Evolutionary conservation across 106 monocot species (phyloP).

Genomic region (Dendrobium catenatum): DNA sequence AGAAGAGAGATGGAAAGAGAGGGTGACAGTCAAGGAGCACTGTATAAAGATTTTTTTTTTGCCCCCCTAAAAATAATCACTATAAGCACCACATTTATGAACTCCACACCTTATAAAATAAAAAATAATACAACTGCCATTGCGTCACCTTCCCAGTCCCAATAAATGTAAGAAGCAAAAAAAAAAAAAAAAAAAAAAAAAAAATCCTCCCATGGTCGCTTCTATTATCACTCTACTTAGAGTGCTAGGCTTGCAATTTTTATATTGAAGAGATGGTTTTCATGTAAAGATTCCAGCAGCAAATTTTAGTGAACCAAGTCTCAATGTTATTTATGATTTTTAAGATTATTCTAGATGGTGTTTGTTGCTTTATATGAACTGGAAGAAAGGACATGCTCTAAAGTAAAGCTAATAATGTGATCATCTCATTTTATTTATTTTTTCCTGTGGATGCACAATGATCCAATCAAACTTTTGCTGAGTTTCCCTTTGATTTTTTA

Average conservation of each 20-base stretch:
- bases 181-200: neutral
- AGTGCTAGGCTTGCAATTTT: too few relatives aligned
- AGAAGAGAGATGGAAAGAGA: too few relatives aligned
- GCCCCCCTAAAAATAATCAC: neutral
- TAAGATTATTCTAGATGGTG: neutral
- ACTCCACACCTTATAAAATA: neutral
- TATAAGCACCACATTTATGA: neutral
- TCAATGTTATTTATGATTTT: neutral
- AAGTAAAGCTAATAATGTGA: neutral
- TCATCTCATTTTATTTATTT: neutral
- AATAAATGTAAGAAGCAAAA: neutral
- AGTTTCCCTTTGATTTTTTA: neutral
- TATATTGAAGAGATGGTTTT: too few relatives aligned
- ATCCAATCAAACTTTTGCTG: neutral
- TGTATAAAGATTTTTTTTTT: too few relatives aligned
- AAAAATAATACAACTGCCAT: neutral
- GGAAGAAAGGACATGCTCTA: neutral
- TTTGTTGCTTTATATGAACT: neutral
- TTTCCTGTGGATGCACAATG: neutral
- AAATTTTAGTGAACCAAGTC: neutral
- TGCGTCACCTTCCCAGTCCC: neutral
- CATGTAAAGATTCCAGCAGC: too few relatives aligned
- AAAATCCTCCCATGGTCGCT: too few relatives aligned
- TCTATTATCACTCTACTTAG: too few relatives aligned
- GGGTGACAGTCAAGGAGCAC: too few relatives aligned